Evolutionary conservation across 2,329 filamentous ascomycete genomes (phyloP), one percentile per base, ranked within the genome.

Genomic region (Aspergillus sp.): DNA sequence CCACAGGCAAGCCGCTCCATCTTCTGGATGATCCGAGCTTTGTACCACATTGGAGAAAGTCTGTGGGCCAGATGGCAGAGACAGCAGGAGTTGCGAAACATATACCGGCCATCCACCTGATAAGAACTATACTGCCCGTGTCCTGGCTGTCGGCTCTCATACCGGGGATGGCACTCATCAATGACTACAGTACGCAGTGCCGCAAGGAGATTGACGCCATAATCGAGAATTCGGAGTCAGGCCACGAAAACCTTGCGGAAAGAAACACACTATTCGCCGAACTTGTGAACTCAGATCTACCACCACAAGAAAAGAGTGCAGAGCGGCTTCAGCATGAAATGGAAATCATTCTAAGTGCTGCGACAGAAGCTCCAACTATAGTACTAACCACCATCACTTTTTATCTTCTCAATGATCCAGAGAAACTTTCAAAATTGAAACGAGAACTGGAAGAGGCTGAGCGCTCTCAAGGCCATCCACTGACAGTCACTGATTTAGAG

Each of bases 271-370:
- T 66, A 51, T 43, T 61, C 64, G 37, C 63, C 32, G 58, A 59
- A 6, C 31, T 67, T 13, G 37, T 64, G 9, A 58, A 64, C 27
- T 61, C 62, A 2, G 44, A 59, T 2, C 42, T 73, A 27, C 63
- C 55, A n/a, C 54, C 46, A 2, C 50, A 66, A 5, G 68, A 74
- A 38, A 68, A 66, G 40, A 61, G 50, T 4, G 35, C 53, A 8
- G 53, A 58, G 42, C 52, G 62, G 0, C 42, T 66, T 11, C 50
- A 54, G 11, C 57, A 63, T 42, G 62, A 66, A 36, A 51, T 55
- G 10, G 53, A 56, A 8, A 49, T 57, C 26, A 41, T 63, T 4
- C 44, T 64, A 12, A 57, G 52, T 5, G 62, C 62, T 6, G 62
- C 61, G 1, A 65, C 53, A 3, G 62, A 65, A 42, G 64, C 62